Conservation (phyloP, 164 flowering plant species). For the Umbellularia californica region DNA sequence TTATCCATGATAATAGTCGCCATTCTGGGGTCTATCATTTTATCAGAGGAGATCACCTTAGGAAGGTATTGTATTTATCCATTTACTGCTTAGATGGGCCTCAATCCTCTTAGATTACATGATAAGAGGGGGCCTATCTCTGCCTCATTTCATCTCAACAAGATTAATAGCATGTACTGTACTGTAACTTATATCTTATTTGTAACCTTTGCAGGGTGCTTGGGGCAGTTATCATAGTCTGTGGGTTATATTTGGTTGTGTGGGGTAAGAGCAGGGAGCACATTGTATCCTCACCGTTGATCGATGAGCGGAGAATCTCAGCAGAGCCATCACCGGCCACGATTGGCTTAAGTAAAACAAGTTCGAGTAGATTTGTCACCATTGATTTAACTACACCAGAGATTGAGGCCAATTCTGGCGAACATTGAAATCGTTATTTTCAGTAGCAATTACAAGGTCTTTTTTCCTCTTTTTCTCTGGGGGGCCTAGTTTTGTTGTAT, state of each 20-base stretch:
- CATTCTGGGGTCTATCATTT: slow-evolving; percentile 30
- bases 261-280: slow-evolving; percentile 55
- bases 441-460: not conserved
- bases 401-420: not conserved
- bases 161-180: no score
- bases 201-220: slow-evolving; percentile 22
- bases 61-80: slow-evolving; percentile 35
- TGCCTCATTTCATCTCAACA: no score
- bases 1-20: slow-evolving; percentile 51
- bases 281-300: not conserved
- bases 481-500: no score
- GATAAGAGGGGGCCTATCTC: no score
- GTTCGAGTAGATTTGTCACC: no score
- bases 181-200: not conserved
- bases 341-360: not conserved
- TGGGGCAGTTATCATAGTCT: slow-evolving; percentile 43
- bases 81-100: no score
- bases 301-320: not conserved
- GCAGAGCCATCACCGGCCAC: not conserved
- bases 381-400: not conserved
- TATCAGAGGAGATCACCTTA: slow-evolving; percentile 39
- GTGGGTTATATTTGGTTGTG: slow-evolving; percentile 42
- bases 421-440: not conserved
- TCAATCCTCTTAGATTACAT: no score
- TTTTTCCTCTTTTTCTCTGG: not conserved